Evolutionary conservation across 495 filamentous ascomycete species (phyloP), one percentile per base, ranked within the genome.

Genomic region (Achaetomiella virescens): DNA sequence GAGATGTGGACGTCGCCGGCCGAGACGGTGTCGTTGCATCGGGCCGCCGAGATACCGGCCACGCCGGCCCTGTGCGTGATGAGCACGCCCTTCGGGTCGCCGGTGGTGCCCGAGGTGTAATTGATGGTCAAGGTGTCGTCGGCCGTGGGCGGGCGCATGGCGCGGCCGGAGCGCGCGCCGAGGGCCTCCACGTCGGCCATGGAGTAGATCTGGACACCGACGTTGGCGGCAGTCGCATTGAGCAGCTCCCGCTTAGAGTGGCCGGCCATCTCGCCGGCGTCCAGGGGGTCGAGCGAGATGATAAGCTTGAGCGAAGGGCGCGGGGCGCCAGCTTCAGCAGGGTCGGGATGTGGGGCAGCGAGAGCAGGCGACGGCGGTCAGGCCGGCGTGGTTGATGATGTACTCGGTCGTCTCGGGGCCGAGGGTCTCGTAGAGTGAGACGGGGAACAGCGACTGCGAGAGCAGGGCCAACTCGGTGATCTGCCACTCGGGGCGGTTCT

Each of bases 401-500:
- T 89, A 97, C 74, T 97, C 91, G 38, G 89, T 90, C 14, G 90
- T 80, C 61, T 93, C 87, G 31, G 93, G 81, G 17, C 93, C 91
- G 18, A 98, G 79, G 14, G 93, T 96, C 72, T 98, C 93, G 75
- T 98, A 98, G 38, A 98, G 87, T 14, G 92, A 96, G 55, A 97
- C 91, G 24, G 87, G 87, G 71, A 78, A 97, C 33, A 97, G 80
- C 18, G 86, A 82, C 73, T 97, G 95, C 18, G 90, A 91, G 73
- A 90, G 83, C 61, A 90, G 88, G 38, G 84, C 93, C 61, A 98
- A 72, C 81, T 98, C 93, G 44, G 89, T 84, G 52, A 98, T 87
- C 78, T 98, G 93, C 93, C 93, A 98, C 71, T 98, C 93, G 6
- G 92, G 88, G 49, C 93, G 83, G 70, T 98, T 98, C 74, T 92